Conservation (phyloP, 2,329 filamentous ascomycete species). For the Xylaria arbuscula region DNA sequence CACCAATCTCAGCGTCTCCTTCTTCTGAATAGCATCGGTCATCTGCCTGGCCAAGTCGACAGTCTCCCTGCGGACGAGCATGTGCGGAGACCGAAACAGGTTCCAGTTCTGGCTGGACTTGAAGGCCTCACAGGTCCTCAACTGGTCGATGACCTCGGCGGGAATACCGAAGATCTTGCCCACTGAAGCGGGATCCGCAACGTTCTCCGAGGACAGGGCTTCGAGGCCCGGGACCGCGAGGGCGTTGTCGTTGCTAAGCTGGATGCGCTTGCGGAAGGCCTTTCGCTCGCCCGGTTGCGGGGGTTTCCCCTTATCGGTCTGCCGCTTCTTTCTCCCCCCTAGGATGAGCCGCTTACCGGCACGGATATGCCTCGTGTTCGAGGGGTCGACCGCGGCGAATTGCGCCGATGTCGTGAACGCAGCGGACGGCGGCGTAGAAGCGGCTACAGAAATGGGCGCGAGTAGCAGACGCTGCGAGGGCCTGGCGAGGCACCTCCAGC, state of each 20-base stretch:
- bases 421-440: conserved; percentile 48
- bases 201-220: conserved; percentile 66
- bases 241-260: conserved; percentile 94
- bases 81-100: conserved; percentile 83
- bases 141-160: conserved; percentile 76
- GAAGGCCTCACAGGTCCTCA: conserved; percentile 89
- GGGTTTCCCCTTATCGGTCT: conserved; percentile 60
- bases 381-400: conserved; percentile 22
- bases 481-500: conserved; percentile 68
- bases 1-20: conserved; percentile 71
- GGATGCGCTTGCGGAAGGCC: conserved; percentile 86
- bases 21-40: conserved; percentile 63
- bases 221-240: conserved; percentile 77
- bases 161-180: conserved; percentile 78
- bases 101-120: conserved; percentile 90
- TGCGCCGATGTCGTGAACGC: conserved; percentile 47
- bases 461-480: conserved; percentile 49
- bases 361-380: conserved; percentile 39
- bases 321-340: conserved; percentile 63
- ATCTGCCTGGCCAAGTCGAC: conserved; percentile 75
- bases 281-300: conserved; percentile 84
- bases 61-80: conserved; percentile 82
- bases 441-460: conserved; percentile 41
- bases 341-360: conserved; percentile 58
- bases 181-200: conserved; percentile 65